Conservation (phyloP, 73 alveolate genomes). For the Paramecium primaurelia region DNA sequence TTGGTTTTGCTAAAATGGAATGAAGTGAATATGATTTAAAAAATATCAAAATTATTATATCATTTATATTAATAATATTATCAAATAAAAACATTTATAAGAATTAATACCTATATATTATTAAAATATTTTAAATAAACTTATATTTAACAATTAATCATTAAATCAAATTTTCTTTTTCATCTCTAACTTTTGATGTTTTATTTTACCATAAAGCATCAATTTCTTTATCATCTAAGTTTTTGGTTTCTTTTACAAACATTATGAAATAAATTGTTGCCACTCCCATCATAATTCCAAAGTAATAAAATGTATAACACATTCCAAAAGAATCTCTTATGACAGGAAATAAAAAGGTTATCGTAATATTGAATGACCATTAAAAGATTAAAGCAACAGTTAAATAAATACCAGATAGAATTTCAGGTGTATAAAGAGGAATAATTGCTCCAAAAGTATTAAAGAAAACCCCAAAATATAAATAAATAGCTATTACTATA, state of each 20-base stretch:
- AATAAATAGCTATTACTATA: background rate
- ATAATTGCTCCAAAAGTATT: constrained; percentile 34
- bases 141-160: background rate
- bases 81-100: no score
- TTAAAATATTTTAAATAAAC: background rate
- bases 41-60: background rate
- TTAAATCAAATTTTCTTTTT: background rate
- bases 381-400: background rate
- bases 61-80: background rate
- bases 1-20: constrained; percentile 30
- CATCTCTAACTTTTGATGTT: background rate
- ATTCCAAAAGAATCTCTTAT: background rate
- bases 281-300: constrained; percentile 13
- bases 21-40: background rate
- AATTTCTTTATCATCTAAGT: background rate
- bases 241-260: constrained; percentile 19
- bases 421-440: constrained; percentile 38
- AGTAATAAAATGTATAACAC: constrained; percentile 26
- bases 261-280: background rate
- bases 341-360: constrained; percentile 3
- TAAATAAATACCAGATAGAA: background rate
- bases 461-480: constrained; percentile 28
- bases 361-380: constrained; percentile 27
- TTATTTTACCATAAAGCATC: background rate
- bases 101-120: no score